phyloP scores from a whole-genome alignment of 164 flowering plant species.

The Berberis thunbergii region DNA sequence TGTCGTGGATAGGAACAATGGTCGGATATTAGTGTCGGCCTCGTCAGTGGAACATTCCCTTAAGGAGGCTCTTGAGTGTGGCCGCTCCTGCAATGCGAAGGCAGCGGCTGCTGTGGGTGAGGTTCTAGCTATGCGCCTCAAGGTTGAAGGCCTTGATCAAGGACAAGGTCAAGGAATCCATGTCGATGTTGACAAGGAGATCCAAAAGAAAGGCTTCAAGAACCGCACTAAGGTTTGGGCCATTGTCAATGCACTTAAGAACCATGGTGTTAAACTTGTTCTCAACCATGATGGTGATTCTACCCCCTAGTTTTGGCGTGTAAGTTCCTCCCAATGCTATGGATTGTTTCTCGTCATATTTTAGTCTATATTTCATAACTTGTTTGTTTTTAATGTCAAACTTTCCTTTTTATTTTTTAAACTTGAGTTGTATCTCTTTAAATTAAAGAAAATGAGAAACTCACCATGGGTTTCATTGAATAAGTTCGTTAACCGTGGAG shows the following conservation, averaged over 20 bases:
- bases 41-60: constrained; percentile 86
- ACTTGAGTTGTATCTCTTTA: too few species aligned
- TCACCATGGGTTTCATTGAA: too few species aligned
- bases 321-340: too few species aligned
- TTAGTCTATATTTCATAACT: too few species aligned
- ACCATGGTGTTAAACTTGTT: constrained; percentile 59
- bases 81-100: constrained; percentile 85
- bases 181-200: constrained; percentile 59
- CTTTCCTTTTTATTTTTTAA: too few species aligned
- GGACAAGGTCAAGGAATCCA: constrained; percentile 71
- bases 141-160: constrained; percentile 76
- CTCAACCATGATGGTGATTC: constrained; percentile 31
- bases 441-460: too few species aligned
- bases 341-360: too few species aligned
- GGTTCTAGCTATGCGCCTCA: constrained; percentile 87
- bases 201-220: constrained; percentile 73
- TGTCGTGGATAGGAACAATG: constrained; percentile 80
- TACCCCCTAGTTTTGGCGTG: too few species aligned
- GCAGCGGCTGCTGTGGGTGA: constrained; percentile 84
- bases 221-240: constrained; percentile 77
- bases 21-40: constrained; percentile 65
- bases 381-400: too few species aligned
- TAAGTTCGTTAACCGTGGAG: too few species aligned
- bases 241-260: constrained; percentile 68
- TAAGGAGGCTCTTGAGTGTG: constrained; percentile 58